Evolutionary conservation across 1,284 basidiomycete genomes (phyloP).

Genomic region (Flammula alnicola): DNA sequence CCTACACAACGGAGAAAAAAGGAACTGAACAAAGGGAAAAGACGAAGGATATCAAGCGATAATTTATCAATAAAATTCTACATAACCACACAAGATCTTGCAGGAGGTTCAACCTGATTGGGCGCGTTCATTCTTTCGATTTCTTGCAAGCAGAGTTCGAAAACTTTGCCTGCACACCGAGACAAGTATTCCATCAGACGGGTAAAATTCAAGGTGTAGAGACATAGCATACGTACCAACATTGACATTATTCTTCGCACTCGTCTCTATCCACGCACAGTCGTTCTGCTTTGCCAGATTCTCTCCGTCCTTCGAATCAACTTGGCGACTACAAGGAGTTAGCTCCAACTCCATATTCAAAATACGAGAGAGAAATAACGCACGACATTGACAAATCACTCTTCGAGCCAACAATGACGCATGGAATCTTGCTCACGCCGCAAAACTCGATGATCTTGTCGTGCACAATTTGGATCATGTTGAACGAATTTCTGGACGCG

Average conservation of each 20-base stretch:
- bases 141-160: constrained; percentile 86
- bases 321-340: constrained; percentile 67
- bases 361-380: too few species aligned
- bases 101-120: constrained; percentile 61
- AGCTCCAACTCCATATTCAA: too few species aligned
- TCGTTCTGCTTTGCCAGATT: constrained; percentile 75
- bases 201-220: background rate
- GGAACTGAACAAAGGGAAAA: background rate
- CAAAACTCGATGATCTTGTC: constrained; percentile 98
- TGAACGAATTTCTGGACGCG: constrained; percentile 89
- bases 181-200: background rate
- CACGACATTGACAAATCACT: constrained; percentile 81
- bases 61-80: constrained; percentile 37
- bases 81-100: constrained; percentile 72
- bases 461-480: constrained; percentile 94
- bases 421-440: constrained; percentile 88
- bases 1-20: background rate
- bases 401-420: constrained; percentile 97
- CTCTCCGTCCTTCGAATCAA: constrained; percentile 76
- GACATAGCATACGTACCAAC: constrained; percentile 67
- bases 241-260: constrained; percentile 88
- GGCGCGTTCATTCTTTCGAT: constrained; percentile 76
- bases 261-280: constrained; percentile 87
- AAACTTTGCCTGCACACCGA: constrained; percentile 71
- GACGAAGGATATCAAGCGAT: constrained; percentile 4